Percentiles rank a stretch among this genome's conserved stretches.
phyloP scores from a whole-genome alignment of 768 basidiomycete species.

The Exidia glandulosa region DNA sequence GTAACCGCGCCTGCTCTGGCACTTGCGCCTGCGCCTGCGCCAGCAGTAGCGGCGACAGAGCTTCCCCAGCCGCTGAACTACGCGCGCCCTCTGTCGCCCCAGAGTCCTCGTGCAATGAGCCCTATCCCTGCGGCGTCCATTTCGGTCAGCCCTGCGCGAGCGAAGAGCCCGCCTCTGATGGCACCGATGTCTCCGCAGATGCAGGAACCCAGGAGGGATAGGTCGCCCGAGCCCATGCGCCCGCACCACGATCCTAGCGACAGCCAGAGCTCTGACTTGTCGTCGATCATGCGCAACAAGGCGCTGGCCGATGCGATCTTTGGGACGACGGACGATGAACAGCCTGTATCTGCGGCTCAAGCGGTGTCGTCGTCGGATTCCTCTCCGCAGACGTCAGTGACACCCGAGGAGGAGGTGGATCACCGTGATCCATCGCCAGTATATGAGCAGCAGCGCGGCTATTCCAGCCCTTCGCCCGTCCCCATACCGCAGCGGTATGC shows the following conservation, averaged over 20 bases:
- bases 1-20: neutral
- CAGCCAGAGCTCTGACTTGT: neutral
- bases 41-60: neutral
- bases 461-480: neutral
- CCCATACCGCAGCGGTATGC: neutral
- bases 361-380: neutral
- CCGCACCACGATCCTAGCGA: neutral
- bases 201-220: conserved; percentile 6
- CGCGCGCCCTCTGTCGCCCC: neutral
- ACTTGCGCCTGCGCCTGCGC: neutral
- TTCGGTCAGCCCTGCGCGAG: neutral
- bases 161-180: neutral
- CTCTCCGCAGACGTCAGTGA: neutral
- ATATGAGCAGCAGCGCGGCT: neutral
- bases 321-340: conserved; percentile 25
- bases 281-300: conserved; percentile 34
- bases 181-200: neutral
- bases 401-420: neutral
- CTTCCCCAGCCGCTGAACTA: neutral
- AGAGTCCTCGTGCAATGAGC: neutral
- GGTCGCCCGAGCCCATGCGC: neutral
- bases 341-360: neutral
- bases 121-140: neutral
- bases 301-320: conserved; percentile 73
- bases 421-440: neutral